Conservation (phyloP, 768 basidiomycete genomes). For the Pleurotus tuber-regium region DNA sequence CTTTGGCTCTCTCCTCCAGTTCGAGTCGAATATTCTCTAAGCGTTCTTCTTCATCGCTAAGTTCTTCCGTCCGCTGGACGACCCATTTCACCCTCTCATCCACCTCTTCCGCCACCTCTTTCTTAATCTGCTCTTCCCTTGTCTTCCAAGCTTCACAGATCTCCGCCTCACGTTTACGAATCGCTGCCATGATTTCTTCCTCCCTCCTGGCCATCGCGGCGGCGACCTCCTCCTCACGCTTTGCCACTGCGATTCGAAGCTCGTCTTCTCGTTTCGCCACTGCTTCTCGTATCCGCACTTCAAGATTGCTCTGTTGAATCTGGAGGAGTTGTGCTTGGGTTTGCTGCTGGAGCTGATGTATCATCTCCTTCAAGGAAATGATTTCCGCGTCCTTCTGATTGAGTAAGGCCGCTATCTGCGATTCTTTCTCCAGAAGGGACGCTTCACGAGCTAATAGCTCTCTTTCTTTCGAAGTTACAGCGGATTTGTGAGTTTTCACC, state of each 20-base stretch:
- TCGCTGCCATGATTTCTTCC: constrained; percentile 69
- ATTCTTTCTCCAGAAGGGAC: constrained; percentile 53
- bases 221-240: constrained; percentile 71
- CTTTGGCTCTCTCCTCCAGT: constrained; percentile 42
- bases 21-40: constrained; percentile 19
- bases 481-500: constrained; percentile 62
- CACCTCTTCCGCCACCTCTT: constrained; percentile 47
- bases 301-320: constrained; percentile 32
- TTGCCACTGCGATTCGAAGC: constrained; percentile 57
- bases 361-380: constrained; percentile 39
- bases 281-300: constrained; percentile 52
- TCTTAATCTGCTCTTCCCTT: constrained; percentile 48
- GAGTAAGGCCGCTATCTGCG: constrained; percentile 43
- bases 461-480: constrained; percentile 57
- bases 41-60: constrained; percentile 50
- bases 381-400: constrained; percentile 63
- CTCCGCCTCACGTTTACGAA: constrained; percentile 61
- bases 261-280: constrained; percentile 67
- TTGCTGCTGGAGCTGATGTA: constrained; percentile 39
- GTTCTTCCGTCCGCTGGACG: constrained; percentile 40
- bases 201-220: constrained; percentile 63
- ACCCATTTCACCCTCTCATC: constrained; percentile 49
- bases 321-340: constrained; percentile 21
- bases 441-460: constrained; percentile 57
- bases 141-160: constrained; percentile 56